phyloP scores from a whole-genome alignment of 2,329 filamentous ascomycete genomes.

The Eurotiales sp. region DNA sequence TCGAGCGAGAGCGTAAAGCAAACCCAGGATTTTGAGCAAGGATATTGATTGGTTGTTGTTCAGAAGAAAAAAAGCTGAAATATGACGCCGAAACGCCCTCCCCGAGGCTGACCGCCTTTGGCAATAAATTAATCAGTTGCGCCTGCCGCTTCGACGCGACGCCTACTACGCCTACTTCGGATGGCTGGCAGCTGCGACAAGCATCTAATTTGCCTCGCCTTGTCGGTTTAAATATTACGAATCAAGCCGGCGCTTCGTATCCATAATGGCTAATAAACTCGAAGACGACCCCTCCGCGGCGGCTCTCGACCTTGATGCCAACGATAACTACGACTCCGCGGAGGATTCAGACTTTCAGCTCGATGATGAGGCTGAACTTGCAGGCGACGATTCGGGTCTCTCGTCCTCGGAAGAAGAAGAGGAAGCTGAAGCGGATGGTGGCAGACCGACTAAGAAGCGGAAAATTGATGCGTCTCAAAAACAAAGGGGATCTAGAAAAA shows the following conservation, averaged over 20 bases:
- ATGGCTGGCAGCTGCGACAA: neutral
- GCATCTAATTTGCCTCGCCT: neutral
- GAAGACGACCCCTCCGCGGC: neutral
- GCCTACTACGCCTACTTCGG: neutral
- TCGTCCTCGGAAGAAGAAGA: constrained; percentile 32
- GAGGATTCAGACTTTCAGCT: constrained; percentile 48
- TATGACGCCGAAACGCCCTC: constrained; percentile 4
- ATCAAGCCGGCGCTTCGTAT: neutral
- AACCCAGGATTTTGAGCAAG: neutral
- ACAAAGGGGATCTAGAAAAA: constrained; percentile 25
- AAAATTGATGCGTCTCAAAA: constrained; percentile 25
- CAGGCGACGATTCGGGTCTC: constrained; percentile 31
- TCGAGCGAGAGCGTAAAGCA: neutral
- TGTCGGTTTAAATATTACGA: neutral
- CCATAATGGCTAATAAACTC: constrained; percentile 1
- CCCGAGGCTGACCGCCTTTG: constrained; percentile 12
- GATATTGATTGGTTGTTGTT: neutral
- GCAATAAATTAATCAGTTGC: constrained; percentile 8
- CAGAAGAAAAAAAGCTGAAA: constrained; percentile 1
- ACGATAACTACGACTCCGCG: constrained; percentile 34
- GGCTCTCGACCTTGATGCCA: constrained; percentile 26
- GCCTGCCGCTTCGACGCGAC: neutral
- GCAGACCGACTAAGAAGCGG: constrained; percentile 33
- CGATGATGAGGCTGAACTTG: constrained; percentile 22
- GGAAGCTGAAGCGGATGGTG: constrained; percentile 21